Conservation (phyloP, 2,329 filamentous ascomycete genomes). For the Fusarium albosuccineum region DNA sequence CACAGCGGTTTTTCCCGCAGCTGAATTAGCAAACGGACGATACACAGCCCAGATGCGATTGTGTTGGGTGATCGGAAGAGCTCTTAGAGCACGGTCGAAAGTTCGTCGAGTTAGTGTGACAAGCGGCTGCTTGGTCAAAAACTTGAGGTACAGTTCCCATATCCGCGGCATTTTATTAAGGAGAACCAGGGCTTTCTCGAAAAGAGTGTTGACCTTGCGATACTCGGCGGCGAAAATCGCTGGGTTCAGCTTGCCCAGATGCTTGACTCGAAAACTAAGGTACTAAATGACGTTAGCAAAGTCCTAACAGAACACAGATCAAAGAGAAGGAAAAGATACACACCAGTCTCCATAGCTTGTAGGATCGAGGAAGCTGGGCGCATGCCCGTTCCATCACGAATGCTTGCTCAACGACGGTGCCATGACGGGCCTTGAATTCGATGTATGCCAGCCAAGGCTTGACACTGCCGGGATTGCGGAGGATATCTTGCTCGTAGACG, state of each 20-base stretch:
- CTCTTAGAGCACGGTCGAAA: constrained; percentile 92
- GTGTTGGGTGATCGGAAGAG: constrained; percentile 94
- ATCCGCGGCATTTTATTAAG: constrained; percentile 99
- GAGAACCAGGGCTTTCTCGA: constrained; percentile 90
- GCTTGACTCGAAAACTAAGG: constrained; percentile 84
- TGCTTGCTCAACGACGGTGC: constrained; percentile 86
- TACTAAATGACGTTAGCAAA: constrained; percentile 67
- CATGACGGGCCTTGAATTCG: constrained; percentile 90
- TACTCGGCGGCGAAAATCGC: constrained; percentile 84
- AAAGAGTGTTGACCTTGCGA: constrained; percentile 93
- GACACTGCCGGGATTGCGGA: constrained; percentile 85
- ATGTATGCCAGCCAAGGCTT: constrained; percentile 97
- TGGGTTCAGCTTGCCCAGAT: constrained; percentile 85
- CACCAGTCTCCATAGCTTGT: constrained; percentile 98
- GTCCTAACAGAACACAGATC: constrained; percentile 1
- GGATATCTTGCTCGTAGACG: constrained; percentile 95
- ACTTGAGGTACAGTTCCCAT: constrained; percentile 97
- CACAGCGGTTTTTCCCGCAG: constrained; percentile 88
- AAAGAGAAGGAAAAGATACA: neutral
- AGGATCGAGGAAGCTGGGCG: constrained; percentile 88
- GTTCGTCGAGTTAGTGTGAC: constrained; percentile 87
- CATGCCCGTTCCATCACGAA: constrained; percentile 92
- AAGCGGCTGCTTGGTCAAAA: constrained; percentile 91
- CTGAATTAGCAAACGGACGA: constrained; percentile 89
- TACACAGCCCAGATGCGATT: constrained; percentile 96